These are phyloP conservation scores for Borealophlyctis nickersoniae DNA, from an alignment of 192 early-diverging fungal genomes.

Conservation along the genomic window DNA sequence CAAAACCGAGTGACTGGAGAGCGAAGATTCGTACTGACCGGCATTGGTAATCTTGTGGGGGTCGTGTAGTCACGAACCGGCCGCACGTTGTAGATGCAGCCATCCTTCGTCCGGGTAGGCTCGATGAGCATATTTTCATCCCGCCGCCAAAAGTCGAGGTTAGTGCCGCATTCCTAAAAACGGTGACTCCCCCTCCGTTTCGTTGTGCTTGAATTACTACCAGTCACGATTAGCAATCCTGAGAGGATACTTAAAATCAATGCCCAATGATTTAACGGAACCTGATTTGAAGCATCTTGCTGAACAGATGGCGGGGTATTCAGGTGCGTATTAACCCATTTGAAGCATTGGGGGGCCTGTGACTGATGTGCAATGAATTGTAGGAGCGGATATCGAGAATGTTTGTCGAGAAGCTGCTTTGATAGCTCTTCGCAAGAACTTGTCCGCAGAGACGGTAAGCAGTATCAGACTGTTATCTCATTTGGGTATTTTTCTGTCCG, in stretches of 20 bases:
- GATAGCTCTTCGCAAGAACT: slow-evolving; percentile 6
- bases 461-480: too few species aligned
- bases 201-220: not conserved
- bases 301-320: slow-evolving; percentile 53
- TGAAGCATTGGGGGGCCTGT: slow-evolving; percentile 2
- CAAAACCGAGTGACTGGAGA: not conserved
- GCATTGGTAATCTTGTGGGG: not conserved
- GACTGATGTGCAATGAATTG: not conserved
- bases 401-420: slow-evolving; percentile 77
- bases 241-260: slow-evolving; percentile 27
- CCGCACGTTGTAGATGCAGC: slow-evolving; percentile 74
- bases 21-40: not conserved
- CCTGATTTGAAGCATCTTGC: slow-evolving; percentile 47
- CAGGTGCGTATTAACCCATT: slow-evolving; percentile 37
- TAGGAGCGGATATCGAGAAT: slow-evolving; percentile 80
- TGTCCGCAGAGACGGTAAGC: slow-evolving; percentile 10
- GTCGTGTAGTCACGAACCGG: slow-evolving; percentile 68
- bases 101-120: slow-evolving; percentile 77
- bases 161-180: too few species aligned
- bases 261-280: slow-evolving; percentile 39
- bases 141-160: slow-evolving; percentile 55
- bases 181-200: not conserved
- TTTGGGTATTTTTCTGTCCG: too few species aligned
- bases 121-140: slow-evolving; percentile 75
- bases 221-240: slow-evolving; percentile 31